These are phyloP conservation scores for Talaromyces funiculosus DNA, from an alignment of 2,329 filamentous ascomycete genomes.

Conservation along the genomic window DNA sequence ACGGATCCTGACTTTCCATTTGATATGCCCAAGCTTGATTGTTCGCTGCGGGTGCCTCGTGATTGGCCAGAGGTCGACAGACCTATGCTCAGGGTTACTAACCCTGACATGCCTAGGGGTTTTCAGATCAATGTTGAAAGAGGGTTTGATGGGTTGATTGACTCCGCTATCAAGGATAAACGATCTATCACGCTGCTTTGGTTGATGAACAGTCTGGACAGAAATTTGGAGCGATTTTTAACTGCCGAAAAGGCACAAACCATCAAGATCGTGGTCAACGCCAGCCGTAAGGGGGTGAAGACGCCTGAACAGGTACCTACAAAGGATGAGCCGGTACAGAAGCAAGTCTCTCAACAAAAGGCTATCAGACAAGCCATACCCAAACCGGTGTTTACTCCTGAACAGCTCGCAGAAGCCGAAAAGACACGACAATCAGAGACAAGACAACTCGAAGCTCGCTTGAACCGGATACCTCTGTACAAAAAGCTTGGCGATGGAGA, in stretches of 20 bases:
- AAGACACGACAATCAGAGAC: constrained; percentile 60
- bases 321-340: constrained; percentile 9
- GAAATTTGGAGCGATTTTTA: constrained; percentile 63
- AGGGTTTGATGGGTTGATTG: constrained; percentile 63
- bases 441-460: constrained; percentile 67
- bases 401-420: constrained; percentile 59
- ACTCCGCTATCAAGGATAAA: constrained; percentile 44
- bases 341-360: neutral
- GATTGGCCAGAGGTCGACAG: constrained; percentile 49
- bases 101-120: constrained; percentile 64
- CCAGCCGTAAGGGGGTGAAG: constrained; percentile 26
- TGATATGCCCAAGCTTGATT: constrained; percentile 64
- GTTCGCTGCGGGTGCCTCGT: constrained; percentile 59
- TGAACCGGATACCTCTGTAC: constrained; percentile 63
- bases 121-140: constrained; percentile 72
- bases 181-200: constrained; percentile 53
- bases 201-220: constrained; percentile 65
- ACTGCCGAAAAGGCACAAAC: constrained; percentile 66
- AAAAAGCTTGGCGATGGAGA: constrained; percentile 64
- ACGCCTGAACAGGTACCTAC: neutral
- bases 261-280: constrained; percentile 62
- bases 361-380: neutral
- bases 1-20: constrained; percentile 83
- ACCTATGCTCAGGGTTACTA: constrained; percentile 59
- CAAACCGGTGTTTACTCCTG: constrained; percentile 44